Evolutionary conservation across 495 filamentous ascomycete genomes (phyloP).

Genomic region (Terfezia claveryi): DNA sequence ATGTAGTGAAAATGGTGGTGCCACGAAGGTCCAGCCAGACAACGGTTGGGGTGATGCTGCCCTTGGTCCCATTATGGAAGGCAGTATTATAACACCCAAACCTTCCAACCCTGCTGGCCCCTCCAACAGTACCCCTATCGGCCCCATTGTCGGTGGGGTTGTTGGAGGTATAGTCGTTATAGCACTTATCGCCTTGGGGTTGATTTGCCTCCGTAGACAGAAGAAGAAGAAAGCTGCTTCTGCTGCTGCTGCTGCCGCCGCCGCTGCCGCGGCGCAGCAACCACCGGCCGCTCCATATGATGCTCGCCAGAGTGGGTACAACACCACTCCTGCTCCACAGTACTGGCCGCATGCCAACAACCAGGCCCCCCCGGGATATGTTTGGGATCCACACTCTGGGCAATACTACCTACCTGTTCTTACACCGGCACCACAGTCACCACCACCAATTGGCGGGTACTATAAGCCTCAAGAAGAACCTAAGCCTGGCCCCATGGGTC

Average conservation of each 20-base stretch:
- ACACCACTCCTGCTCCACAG: background rate
- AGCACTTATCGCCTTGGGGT: conserved; percentile 21
- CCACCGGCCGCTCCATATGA: background rate
- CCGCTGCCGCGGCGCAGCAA: background rate
- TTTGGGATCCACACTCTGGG: too few species aligned
- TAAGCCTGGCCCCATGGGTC: too few species aligned
- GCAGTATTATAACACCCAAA: too few species aligned
- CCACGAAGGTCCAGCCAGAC: background rate
- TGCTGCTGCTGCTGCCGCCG: background rate
- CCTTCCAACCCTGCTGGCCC: too few species aligned
- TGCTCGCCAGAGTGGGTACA: background rate
- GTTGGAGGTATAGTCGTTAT: conserved; percentile 27
- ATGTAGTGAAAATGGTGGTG: background rate
- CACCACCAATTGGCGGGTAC: too few species aligned
- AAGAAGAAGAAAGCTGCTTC: background rate
- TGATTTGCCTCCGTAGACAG: conserved; percentile 16
- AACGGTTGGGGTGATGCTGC: background rate
- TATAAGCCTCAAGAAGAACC: too few species aligned
- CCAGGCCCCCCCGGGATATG: too few species aligned
- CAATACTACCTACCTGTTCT: too few species aligned
- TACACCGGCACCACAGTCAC: too few species aligned
- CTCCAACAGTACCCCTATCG: conserved; percentile 19
- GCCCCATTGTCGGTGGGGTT: conserved; percentile 28
- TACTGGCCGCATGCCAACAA: too few species aligned
- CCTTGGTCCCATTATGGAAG: background rate